Base-by-base conservation (phyloP, 495 filamentous ascomycete species). In the Aspergillus biplanus region DNA sequence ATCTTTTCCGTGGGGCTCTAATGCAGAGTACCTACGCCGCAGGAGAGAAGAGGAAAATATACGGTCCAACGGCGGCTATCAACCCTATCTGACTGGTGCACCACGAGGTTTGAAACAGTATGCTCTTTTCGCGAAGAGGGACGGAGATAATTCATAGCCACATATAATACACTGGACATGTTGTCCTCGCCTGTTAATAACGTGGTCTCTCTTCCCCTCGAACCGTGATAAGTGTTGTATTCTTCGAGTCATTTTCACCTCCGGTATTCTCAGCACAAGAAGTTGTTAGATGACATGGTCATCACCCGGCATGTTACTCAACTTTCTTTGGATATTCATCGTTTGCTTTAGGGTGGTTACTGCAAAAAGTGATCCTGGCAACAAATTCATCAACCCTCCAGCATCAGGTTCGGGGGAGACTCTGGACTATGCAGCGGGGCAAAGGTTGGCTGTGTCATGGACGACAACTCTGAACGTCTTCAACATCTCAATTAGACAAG, bases 401-500 rank as follows among this genome's bases (percentile, higher is more conserved):
- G 16, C 47, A 27, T 39, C 59, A 11, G 15, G 48, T 12, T 48
- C 42, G 31, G 16, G 5, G 1, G 52, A 57, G 2, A 27, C 9
- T 9, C 31, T 42, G 12, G 44, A 37, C n/a, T 57, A 57, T 46
- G 33, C 46, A 21, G 18, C 52, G 15, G 61, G 46, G 7, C 18
- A 35, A 5, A 7, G 50, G 3, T 32, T 50, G 42, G 18, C 39
- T 7, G 32, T 63, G 44, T 32, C 61, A 27, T 63, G 61, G 61
- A 44, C 46, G 1, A 63, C 61, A 32, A 49, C 46, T 5, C 21
- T 56, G 4, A 27, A 33, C n/a, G 13, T 18, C 9, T 63, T 35
- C 53, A 63, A 63, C 31, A 56, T 63, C 44, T 56, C 52, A 9
- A 21, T 63, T 18, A 49, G 61, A 44, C 53, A 63, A 47, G 53